Percentiles rank a stretch among this genome's conserved stretches.
Evolutionary conservation across 768 basidiomycete genomes (phyloP).

Genomic region (Mycena venus): DNA sequence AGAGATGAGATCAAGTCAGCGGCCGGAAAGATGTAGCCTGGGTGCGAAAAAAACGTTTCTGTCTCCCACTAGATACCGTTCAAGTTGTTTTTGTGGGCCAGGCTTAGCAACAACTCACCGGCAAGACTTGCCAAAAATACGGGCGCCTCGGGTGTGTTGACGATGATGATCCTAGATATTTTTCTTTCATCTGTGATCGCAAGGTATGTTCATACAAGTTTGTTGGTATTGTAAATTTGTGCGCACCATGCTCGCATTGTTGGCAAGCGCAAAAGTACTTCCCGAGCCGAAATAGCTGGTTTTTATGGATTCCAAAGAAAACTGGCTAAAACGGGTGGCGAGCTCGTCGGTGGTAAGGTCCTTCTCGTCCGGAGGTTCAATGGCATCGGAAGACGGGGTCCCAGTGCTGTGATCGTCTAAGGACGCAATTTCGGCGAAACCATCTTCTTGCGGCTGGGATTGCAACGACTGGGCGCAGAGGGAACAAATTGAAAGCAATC

Average conservation of each 20-base stretch:
- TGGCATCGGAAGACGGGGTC: neutral
- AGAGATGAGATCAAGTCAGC: conserved; percentile 62
- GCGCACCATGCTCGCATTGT: conserved; percentile 54
- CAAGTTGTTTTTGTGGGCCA: neutral
- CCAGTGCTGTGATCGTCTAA: too few species aligned
- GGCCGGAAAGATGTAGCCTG: conserved; percentile 60
- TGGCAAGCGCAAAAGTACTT: conserved; percentile 58
- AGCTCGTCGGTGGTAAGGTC: neutral
- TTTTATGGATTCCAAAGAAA: neutral
- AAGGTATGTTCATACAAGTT: too few species aligned
- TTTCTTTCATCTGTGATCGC: neutral
- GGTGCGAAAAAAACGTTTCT: conserved; percentile 37
- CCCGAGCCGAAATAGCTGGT: conserved; percentile 54
- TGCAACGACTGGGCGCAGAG: neutral
- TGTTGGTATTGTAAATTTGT: neutral
- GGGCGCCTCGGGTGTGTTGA: too few species aligned
- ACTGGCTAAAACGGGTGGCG: neutral
- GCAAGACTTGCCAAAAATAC: conserved; percentile 30
- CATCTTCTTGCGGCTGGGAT: too few species aligned
- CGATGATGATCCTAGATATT: conserved; percentile 8
- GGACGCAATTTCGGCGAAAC: neutral
- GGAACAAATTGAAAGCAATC: neutral
- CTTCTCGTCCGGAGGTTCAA: neutral
- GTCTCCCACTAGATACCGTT: conserved; percentile 55
- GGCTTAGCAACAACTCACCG: conserved; percentile 1